Evolutionary conservation across 73 alveolate genomes (phyloP).

Genomic region (Symbiodinium natans): DNA sequence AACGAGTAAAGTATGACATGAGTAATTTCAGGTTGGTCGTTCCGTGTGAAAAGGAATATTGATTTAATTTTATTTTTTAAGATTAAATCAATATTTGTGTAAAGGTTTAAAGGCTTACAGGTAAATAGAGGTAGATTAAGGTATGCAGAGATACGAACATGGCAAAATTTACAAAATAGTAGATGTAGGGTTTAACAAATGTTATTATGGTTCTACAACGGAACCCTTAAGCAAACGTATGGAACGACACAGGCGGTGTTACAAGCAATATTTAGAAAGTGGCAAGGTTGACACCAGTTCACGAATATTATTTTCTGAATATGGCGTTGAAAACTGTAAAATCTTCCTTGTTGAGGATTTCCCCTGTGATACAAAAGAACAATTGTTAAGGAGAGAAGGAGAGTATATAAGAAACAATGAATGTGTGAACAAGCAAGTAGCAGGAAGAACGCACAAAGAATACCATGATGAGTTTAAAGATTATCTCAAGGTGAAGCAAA

Average conservation of each 20-base stretch:
- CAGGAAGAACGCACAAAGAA: too few relatives aligned
- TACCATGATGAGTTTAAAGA: too few relatives aligned
- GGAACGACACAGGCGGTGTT: neutral
- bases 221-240: neutral
- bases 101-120: neutral
- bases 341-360: neutral
- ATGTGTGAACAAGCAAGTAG: neutral
- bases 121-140: neutral
- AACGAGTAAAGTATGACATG: too few relatives aligned
- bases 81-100: too few relatives aligned
- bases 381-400: neutral
- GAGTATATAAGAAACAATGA: too few relatives aligned
- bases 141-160: neutral
- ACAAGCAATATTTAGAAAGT: too few relatives aligned
- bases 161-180: slow-evolving; percentile 6
- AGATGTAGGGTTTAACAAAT: neutral
- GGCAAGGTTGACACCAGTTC: too few relatives aligned
- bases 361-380: neutral
- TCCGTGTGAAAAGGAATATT: too few relatives aligned
- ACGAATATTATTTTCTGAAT: neutral
- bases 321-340: neutral
- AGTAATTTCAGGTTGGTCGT: too few relatives aligned
- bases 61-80: too few relatives aligned
- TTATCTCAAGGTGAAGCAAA: too few relatives aligned
- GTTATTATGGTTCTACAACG: neutral